Conservation (phyloP, 495 filamentous ascomycete species). For the Chaetomidium leptoderma region DNA sequence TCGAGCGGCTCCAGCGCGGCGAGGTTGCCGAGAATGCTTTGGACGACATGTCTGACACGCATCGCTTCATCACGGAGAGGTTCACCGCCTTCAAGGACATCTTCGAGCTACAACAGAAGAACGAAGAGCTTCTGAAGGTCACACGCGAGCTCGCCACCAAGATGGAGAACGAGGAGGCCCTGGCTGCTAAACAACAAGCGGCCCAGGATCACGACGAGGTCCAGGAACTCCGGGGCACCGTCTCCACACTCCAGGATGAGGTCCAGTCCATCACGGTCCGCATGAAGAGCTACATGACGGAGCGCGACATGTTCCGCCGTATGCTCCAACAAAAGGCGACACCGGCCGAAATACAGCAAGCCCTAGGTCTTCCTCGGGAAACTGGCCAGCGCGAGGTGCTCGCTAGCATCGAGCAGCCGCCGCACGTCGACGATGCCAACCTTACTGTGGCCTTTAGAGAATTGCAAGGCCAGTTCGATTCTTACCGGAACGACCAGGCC, state of each 20-base stretch:
- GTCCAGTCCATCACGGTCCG: slow-evolving; percentile 70
- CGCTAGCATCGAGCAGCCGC: slow-evolving; percentile 48
- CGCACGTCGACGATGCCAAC: slow-evolving; percentile 41
- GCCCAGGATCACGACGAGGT: slow-evolving; percentile 70
- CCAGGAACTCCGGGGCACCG: slow-evolving; percentile 63
- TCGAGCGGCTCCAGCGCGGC: slow-evolving; percentile 67
- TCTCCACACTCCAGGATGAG: slow-evolving; percentile 58
- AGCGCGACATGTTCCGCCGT: slow-evolving; percentile 93
- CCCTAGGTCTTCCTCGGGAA: slow-evolving; percentile 62
- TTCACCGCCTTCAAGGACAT: slow-evolving; percentile 80
- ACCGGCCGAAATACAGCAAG: slow-evolving; percentile 56
- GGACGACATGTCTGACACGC: slow-evolving; percentile 71
- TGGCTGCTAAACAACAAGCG: slow-evolving; percentile 61
- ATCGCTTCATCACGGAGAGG: slow-evolving; percentile 78
- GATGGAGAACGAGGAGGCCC: slow-evolving; percentile 87
- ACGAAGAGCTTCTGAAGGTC: slow-evolving; percentile 73
- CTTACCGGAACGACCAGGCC: slow-evolving; percentile 77
- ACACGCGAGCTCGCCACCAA: slow-evolving; percentile 77
- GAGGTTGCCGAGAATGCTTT: slow-evolving; percentile 58
- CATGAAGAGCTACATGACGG: slow-evolving; percentile 86
- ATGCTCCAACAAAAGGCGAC: slow-evolving; percentile 72
- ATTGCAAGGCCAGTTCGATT: slow-evolving; percentile 83
- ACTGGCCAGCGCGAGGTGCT: slow-evolving; percentile 44
- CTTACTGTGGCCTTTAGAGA: slow-evolving; percentile 60
- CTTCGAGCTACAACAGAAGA: slow-evolving; percentile 81